Evolutionary conservation across 2,329 filamentous ascomycete genomes (phyloP).

Genomic region (Cladosporium sp.): DNA sequence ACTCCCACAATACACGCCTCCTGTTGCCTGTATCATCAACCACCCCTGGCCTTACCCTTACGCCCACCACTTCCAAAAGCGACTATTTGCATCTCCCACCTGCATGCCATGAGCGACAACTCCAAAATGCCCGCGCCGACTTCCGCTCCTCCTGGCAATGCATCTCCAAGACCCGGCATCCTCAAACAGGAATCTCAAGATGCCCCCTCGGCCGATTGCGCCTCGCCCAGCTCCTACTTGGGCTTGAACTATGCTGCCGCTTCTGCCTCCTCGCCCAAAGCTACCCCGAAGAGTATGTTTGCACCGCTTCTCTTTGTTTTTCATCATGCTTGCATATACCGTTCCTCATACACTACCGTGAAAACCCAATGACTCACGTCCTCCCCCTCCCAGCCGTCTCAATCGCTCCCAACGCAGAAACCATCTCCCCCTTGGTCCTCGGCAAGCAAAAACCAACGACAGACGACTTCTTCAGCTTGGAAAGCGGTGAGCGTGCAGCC

Average conservation of each 20-base stretch:
- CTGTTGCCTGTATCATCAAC: too few relatives aligned
- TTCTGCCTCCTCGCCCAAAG: constrained; percentile 19
- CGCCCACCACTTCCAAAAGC: too few relatives aligned
- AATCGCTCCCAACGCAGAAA: constrained; percentile 40
- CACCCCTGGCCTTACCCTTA: too few relatives aligned
- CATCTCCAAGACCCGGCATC: constrained; percentile 15
- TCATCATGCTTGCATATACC: too few relatives aligned
- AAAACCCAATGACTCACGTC: neutral
- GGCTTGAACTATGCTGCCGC: constrained; percentile 16
- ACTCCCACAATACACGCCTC: too few relatives aligned
- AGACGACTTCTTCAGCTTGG: constrained; percentile 37
- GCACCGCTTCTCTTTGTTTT: neutral
- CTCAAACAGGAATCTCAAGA: constrained; percentile 21
- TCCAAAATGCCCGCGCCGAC: neutral
- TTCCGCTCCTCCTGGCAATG: neutral
- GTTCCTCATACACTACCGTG: neutral
- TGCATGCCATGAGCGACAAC: neutral
- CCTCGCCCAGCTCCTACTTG: constrained; percentile 26
- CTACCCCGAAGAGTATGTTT: constrained; percentile 28
- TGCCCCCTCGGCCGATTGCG: constrained; percentile 13
- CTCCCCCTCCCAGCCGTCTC: constrained; percentile 38
- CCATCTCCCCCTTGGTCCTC: constrained; percentile 44
- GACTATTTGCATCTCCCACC: neutral
- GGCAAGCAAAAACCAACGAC: constrained; percentile 42
- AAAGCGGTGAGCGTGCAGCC: constrained; percentile 27